Percentiles rank a stretch among this genome's conserved stretches.
phyloP scores from a whole-genome alignment of 352 stramenopile genomes.

The Phytophthora tubulina region DNA sequence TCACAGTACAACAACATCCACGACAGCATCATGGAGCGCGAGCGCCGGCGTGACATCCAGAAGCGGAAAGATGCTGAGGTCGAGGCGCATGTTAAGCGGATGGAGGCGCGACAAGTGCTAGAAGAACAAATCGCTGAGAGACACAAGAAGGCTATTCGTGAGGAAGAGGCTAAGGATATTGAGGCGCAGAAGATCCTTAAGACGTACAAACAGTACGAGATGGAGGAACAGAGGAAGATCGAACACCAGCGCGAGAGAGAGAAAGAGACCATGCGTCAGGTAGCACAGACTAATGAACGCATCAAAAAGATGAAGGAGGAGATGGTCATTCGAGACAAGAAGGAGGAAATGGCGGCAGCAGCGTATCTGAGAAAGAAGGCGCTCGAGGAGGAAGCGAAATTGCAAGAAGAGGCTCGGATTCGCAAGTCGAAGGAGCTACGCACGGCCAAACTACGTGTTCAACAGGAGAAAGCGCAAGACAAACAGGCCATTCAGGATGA shows the following conservation, averaged over 20 bases:
- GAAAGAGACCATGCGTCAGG: conserved; percentile 55
- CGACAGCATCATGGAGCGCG: conserved; percentile 80
- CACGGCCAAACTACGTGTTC: conserved; percentile 75
- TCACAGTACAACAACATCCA: conserved; percentile 71
- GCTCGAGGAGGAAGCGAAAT: conserved; percentile 69
- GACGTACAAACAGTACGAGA: conserved; percentile 86
- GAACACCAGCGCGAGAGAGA: conserved; percentile 57
- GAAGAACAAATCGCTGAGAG: conserved; percentile 77
- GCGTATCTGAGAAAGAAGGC: conserved; percentile 82
- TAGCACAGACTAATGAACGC: conserved; percentile 70
- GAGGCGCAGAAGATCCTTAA: conserved; percentile 83
- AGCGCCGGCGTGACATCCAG: conserved; percentile 64
- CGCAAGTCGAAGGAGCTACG: conserved; percentile 78
- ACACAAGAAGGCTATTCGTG: conserved; percentile 73
- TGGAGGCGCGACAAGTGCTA: conserved; percentile 73
- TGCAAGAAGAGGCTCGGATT: conserved; percentile 69
- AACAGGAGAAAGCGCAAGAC: conserved; percentile 87
- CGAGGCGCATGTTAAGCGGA: conserved; percentile 52
- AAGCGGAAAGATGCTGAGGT: conserved; percentile 56
- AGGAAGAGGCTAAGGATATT: conserved; percentile 82
- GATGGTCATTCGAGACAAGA: conserved; percentile 54
- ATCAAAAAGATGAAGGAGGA: conserved; percentile 78
- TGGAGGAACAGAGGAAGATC: conserved; percentile 68
- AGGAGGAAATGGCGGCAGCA: conserved; percentile 70
- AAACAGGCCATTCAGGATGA: conserved; percentile 74